These are phyloP conservation scores for Colletotrichum filicis DNA, from an alignment of 2,329 filamentous ascomycete genomes.

Conservation along the genomic window DNA sequence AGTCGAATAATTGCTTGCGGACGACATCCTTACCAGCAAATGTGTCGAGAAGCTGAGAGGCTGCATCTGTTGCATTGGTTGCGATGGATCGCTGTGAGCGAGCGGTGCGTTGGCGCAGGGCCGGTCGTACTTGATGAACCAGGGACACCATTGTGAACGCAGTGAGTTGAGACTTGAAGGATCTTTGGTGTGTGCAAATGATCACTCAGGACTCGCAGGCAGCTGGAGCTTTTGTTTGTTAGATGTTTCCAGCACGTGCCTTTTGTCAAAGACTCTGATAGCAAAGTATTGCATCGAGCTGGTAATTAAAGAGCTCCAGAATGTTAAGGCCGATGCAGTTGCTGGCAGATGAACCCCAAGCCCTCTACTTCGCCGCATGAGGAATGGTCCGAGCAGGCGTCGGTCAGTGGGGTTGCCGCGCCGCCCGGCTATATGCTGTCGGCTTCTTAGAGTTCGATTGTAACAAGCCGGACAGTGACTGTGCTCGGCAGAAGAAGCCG, in stretches of 20 bases:
- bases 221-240: not conserved
- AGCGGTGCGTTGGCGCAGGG: not conserved
- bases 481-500: conserved; percentile 18
- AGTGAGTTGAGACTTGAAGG: not conserved
- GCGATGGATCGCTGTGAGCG: not conserved
- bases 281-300: not conserved
- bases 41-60: conserved; percentile 44
- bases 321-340: not conserved
- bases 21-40: conserved; percentile 42
- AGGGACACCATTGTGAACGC: conserved; percentile 1
- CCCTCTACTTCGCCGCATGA: not conserved
- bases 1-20: conserved; percentile 64
- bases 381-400: not conserved
- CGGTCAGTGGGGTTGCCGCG: conserved; percentile 10
- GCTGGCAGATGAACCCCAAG: not conserved
- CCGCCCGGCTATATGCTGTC: conserved; percentile 21
- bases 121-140: not conserved
- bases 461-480: not conserved
- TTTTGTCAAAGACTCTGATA: not conserved
- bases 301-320: not conserved
- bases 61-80: conserved; percentile 37
- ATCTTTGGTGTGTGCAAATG: not conserved
- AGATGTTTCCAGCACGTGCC: too few species aligned
- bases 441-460: not conserved
- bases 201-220: not conserved